Evolutionary conservation across 257 asterid genomes (phyloP).

Genomic region (Solanum megistacrolobum): DNA sequence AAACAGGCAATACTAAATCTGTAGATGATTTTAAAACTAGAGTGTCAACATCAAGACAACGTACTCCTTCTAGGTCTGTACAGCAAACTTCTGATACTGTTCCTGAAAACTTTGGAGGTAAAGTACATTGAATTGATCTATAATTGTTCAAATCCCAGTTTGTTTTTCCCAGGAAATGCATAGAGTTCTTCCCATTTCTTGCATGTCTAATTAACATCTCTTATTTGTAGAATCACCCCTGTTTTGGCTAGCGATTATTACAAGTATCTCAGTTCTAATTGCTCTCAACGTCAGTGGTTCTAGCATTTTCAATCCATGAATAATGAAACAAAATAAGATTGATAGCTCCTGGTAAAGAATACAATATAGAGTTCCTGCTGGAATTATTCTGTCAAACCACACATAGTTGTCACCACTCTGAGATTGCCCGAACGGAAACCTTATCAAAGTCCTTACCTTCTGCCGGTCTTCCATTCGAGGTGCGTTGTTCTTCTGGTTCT

Average conservation of each 20-base stretch:
- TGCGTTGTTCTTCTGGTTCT: background rate
- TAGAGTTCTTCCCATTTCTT: slow-evolving; percentile 1
- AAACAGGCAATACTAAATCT: slow-evolving; percentile 41
- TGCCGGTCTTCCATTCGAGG: background rate
- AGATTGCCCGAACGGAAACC: background rate
- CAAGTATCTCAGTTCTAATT: slow-evolving; percentile 64
- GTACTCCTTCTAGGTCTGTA: slow-evolving; percentile 17
- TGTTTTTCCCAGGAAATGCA: background rate
- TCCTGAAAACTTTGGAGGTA: slow-evolving; percentile 49
- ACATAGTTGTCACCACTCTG: background rate
- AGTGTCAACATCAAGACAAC: slow-evolving; percentile 24
- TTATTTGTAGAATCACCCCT: slow-evolving; percentile 54
- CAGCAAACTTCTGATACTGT: slow-evolving; percentile 26
- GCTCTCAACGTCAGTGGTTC: slow-evolving; percentile 66
- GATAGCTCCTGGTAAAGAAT: background rate
- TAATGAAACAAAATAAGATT: background rate
- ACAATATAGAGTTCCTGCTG: background rate
- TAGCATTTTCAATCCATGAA: slow-evolving; percentile 82
- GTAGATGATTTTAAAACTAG: slow-evolving; percentile 14
- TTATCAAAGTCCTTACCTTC: background rate
- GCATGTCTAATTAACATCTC: background rate
- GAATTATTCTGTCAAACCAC: background rate
- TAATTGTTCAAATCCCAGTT: background rate
- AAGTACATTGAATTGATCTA: background rate
- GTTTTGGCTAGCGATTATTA: slow-evolving; percentile 68